Evolutionary conservation across 345 rosid genomes (phyloP).

Genomic region (Cardamine chenopodiifolia): DNA sequence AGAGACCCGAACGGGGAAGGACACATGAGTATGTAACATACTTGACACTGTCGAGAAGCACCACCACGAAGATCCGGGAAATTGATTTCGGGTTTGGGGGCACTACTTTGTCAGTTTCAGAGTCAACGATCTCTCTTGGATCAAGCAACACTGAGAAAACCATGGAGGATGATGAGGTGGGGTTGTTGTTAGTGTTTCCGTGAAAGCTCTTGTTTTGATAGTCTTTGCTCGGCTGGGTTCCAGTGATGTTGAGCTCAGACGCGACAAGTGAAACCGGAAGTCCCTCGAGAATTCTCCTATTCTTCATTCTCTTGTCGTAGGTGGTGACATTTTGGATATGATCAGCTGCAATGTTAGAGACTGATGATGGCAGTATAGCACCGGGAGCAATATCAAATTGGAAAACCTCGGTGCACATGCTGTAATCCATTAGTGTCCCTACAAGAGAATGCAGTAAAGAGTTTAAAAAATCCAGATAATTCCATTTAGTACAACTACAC

Average conservation of each 20-base stretch:
- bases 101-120: slow-evolving; percentile 63
- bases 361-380: slow-evolving; percentile 72
- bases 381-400: slow-evolving; percentile 77
- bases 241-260: slow-evolving; percentile 57
- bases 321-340: slow-evolving; percentile 50
- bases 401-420: slow-evolving; percentile 94
- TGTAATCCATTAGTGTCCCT: slow-evolving; percentile 90
- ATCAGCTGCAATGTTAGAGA: slow-evolving; percentile 56
- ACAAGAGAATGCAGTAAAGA: slow-evolving; percentile 19
- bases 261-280: slow-evolving; percentile 57
- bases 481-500: not conserved
- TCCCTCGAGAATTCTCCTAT: slow-evolving; percentile 70
- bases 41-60: slow-evolving; percentile 86
- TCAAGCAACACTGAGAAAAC: slow-evolving; percentile 91
- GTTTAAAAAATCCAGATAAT: not conserved
- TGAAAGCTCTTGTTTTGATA: slow-evolving; percentile 50
- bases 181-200: slow-evolving; percentile 44
- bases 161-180: slow-evolving; percentile 67
- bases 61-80: slow-evolving; percentile 90
- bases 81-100: slow-evolving; percentile 54
- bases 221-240: slow-evolving; percentile 41
- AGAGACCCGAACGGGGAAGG: slow-evolving; percentile 68
- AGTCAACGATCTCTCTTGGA: slow-evolving; percentile 79
- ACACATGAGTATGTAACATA: slow-evolving; percentile 91
- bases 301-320: slow-evolving; percentile 49